A percentile compares a stretch with the other conserved stretches of the same genome.
phyloP scores from a whole-genome alignment of 768 basidiomycete species.

The Tephrocybe sp. region DNA sequence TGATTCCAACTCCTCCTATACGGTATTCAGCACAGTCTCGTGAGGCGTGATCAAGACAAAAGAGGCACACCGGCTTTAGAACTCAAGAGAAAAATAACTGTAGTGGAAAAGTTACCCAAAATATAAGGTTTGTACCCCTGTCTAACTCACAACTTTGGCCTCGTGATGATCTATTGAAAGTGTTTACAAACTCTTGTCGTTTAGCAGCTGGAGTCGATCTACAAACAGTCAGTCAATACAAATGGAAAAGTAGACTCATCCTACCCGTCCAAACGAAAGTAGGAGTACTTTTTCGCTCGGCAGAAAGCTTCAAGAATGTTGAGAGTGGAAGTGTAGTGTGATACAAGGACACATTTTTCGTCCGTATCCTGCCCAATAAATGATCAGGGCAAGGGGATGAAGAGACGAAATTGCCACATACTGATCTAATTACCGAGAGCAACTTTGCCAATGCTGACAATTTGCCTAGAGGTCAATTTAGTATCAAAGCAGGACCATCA shows the following conservation, averaged over 20 bases:
- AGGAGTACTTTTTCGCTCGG: conserved; percentile 70
- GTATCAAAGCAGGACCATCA: neutral
- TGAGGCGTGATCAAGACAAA: neutral
- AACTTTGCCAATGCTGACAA: conserved; percentile 63
- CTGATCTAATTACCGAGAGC: conserved; percentile 58
- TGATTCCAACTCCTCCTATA: conserved; percentile 87
- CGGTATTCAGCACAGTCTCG: neutral
- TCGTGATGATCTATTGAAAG: conserved; percentile 80
- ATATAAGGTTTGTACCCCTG: neutral
- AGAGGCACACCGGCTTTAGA: conserved; percentile 69
- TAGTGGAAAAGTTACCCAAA: neutral
- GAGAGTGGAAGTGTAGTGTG: conserved; percentile 94
- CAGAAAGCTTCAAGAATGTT: conserved; percentile 89
- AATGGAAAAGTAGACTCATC: neutral
- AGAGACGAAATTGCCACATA: conserved; percentile 22
- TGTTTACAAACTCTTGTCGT: conserved; percentile 83
- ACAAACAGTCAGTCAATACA: conserved; percentile 1
- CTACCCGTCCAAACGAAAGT: conserved; percentile 85
- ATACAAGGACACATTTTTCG: conserved; percentile 94
- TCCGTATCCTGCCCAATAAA: conserved; percentile 56
- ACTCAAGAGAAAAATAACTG: conserved; percentile 89
- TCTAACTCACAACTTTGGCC: conserved; percentile 63
- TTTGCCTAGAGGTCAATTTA: conserved; percentile 56
- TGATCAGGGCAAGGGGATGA: neutral
- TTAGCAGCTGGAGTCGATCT: conserved; percentile 78